Evolutionary conservation across 768 basidiomycete species (phyloP).

Genomic region (Mycena polygramma): DNA sequence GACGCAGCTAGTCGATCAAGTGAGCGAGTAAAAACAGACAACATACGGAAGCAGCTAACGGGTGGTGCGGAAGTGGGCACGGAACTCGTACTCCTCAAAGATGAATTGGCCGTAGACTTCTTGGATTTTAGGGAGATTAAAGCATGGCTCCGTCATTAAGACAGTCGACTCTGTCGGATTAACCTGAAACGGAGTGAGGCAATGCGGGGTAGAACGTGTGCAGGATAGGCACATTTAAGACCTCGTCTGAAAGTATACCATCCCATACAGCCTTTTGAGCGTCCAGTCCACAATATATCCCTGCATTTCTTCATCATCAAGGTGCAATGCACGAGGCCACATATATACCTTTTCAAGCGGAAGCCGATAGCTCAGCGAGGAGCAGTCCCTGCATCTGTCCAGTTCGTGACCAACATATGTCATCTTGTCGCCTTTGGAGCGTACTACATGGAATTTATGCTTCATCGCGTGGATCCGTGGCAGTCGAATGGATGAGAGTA

Average conservation of each 20-base stretch:
- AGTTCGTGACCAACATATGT: constrained; percentile 92
- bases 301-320: constrained; percentile 56
- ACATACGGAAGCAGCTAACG: too few relatives aligned
- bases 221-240: constrained; percentile 65
- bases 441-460: constrained; percentile 64
- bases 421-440: constrained; percentile 86
- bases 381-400: constrained; percentile 80
- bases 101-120: constrained; percentile 95
- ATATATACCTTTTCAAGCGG: constrained; percentile 87
- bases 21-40: constrained; percentile 37
- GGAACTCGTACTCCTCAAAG: constrained; percentile 97
- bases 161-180: constrained; percentile 80
- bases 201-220: not conserved
- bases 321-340: constrained; percentile 25
- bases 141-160: constrained; percentile 93
- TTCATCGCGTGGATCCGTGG: constrained; percentile 5
- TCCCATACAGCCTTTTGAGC: constrained; percentile 97
- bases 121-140: constrained; percentile 93
- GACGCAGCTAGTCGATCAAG: constrained; percentile 72
- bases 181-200: constrained; percentile 58
- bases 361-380: constrained; percentile 84
- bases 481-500: constrained; percentile 3
- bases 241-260: constrained; percentile 81
- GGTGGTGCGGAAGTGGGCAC: constrained; percentile 82
- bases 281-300: constrained; percentile 95